phyloP scores from a whole-genome alignment of 106 monocot genomes.

The Allium fistulosum region DNA sequence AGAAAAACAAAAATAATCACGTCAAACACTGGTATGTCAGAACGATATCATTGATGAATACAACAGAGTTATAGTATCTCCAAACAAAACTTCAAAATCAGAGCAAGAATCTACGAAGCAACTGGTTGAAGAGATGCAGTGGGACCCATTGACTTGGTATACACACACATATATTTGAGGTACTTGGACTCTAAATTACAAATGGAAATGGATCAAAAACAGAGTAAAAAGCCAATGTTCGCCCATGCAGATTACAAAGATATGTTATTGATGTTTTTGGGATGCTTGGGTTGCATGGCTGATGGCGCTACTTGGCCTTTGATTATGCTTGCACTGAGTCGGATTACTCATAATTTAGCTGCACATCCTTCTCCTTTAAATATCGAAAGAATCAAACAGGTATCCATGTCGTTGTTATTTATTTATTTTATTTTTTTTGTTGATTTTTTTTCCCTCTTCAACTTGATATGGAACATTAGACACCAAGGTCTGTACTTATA shows the following conservation, averaged over 20 bases:
- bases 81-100: no score
- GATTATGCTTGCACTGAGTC: slow-evolving; percentile 6
- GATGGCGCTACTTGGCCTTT: neutral
- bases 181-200: no score
- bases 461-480: no score
- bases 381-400: slow-evolving; percentile 2
- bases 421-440: neutral
- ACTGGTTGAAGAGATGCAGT: no score
- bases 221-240: neutral
- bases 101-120: no score
- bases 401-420: neutral
- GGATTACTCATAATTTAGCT: slow-evolving; percentile 4
- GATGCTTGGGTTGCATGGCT: slow-evolving; percentile 1
- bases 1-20: no score
- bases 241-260: slow-evolving; percentile 1
- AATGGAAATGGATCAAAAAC: neutral
- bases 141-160: no score
- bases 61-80: no score
- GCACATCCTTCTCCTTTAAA: neutral
- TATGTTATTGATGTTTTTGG: neutral
- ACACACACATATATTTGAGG: no score
- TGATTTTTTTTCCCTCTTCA: neutral
- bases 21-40: no score
- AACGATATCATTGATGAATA: no score
- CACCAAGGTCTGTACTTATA: no score